Base-by-base conservation (phyloP, 305 asterid species). In the Solanum hybrid region DNA sequence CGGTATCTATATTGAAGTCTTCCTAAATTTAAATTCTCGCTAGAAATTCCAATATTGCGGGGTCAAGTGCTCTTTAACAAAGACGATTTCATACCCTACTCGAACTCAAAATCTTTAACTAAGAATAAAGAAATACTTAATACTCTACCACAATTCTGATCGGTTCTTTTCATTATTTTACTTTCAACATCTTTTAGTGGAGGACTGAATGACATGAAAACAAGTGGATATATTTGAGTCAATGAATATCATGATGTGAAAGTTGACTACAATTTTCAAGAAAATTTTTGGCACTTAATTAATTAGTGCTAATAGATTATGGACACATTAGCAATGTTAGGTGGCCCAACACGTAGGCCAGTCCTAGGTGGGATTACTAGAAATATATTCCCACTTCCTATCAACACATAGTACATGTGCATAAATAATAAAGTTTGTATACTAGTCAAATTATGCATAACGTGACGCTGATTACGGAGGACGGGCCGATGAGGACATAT, bases 61-160 rank as follows among this genome's bases (percentile, higher is more conserved):
- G 0, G 24, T 17, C 9, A 17, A 20, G 2, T 0, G 0, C 20
- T 57, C 0, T 20, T 1, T 57, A 17, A 7, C 0, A 17, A 57
- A 57, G 2, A 7, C 1, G 0, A 57, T 7, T 20, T 20, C 4
- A 6, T 57, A 57, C 0, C 10, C 7, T 15, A 51, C 20, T 51
- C 0, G 0, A 51, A 5, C 0, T 5, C n/a, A 0, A 51, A 51
- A 51, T 0, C 3, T 51, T 1, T 57, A 0, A 57, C 17, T 57
- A 57, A 57, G 1, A 0, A 57, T 17, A 0, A 51, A 57, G 0
- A 17, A 57, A 0, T 57, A 57, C 0, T 17, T 3, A 6, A 20
- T 2, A 57, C 0, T 17, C 57, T 13, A 41, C 17, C 17, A 41
- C 57, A 41, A 41, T 4, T 13, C 15, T 41, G 2, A 41, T 12